phyloP scores from a whole-genome alignment of 2,329 filamentous ascomycete genomes.

The Colletotrichum liaoningense region DNA sequence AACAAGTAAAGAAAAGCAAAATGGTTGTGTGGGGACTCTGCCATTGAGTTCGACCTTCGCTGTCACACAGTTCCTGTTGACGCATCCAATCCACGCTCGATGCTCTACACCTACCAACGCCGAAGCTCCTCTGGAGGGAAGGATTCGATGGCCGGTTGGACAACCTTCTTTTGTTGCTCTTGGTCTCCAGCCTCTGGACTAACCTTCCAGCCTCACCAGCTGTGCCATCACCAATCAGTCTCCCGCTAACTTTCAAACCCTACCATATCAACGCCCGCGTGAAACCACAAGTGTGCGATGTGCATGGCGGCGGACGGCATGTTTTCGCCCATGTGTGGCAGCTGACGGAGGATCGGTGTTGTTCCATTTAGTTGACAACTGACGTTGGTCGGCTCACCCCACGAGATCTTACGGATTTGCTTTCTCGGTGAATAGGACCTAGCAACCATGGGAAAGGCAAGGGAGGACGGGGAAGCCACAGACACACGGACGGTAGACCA shows the following conservation, averaged over 20 bases:
- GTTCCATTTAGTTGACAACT: not conserved
- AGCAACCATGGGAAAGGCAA: not conserved
- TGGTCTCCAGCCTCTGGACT: conserved; percentile 28
- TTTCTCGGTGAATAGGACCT: not conserved
- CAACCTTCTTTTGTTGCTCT: conserved; percentile 34
- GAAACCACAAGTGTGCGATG: conserved; percentile 23
- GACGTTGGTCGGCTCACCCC: conserved; percentile 14
- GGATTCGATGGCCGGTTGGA: conserved; percentile 19
- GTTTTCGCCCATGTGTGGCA: not conserved
- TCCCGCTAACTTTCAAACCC: not conserved
- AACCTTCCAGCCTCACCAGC: conserved; percentile 14
- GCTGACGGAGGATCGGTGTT: conserved; percentile 1
- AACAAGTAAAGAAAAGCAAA: not conserved
- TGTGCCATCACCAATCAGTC: conserved; percentile 12
- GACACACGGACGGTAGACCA: conserved; percentile 8
- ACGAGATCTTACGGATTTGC: conserved; percentile 27
- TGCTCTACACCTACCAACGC: conserved; percentile 24
- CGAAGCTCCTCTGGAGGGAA: conserved; percentile 14
- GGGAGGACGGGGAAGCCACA: conserved; percentile 9
- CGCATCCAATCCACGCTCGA: conserved; percentile 21
- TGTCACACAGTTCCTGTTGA: conserved; percentile 14
- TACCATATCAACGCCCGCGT: conserved; percentile 14
- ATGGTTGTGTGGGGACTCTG: conserved; percentile 21
- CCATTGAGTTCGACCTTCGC: conserved; percentile 23
- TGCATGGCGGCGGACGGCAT: not conserved